Evolutionary conservation across 2,329 filamentous ascomycete species (phyloP), one percentile per base, ranked within the genome.

Genomic region (Capronia coronata): DNA sequence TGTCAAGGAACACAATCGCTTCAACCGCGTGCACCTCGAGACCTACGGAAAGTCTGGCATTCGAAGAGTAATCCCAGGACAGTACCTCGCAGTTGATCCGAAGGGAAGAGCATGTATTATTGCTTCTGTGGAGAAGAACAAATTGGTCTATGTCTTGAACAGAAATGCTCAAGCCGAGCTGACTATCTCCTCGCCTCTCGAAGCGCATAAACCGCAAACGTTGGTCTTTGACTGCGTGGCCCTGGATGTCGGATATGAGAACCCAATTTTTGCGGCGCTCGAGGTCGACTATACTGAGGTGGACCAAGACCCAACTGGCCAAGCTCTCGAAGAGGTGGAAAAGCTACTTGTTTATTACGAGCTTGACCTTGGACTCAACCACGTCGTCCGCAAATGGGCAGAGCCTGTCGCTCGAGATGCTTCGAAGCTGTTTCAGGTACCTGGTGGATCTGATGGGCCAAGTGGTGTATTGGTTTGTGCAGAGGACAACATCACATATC

Each of bases 41-140:
- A 99, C 94, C 0, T 99, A 94, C 67, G 93, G 93, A 60, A 98
- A 98, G 70, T 97, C 93, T 6, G 94, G 93, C 30, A 80, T 97
- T 46, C 83, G 94, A 50, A 83, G 93, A 62, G 91, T 97, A 30
- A 81, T 98, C 38, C 93, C 94, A 2, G 93, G 94, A 53, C 89
- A 99, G 68, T 98, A 96, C 64, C 79, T 99, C 22, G 93, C 91
- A 5, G 87, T 88, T 45, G 93, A 99, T 64, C 93, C 93, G 22
- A 95, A 95, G 69, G 93, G 93, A 48, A 82, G 93, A 72, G 94
- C 94, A 48, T 95, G 91, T 65, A 77, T 99, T 65, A 87, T 97
- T 54, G 89, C 93, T 8, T 91, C 90, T 3, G 78, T 91, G 48
- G 94, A 99, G 72, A 98, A 98, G 78, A 98, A 97, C 74, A 98